Evolutionary conservation across 805 yeast genomes (phyloP).

Genomic region (Saccharomycopsis microspora): DNA sequence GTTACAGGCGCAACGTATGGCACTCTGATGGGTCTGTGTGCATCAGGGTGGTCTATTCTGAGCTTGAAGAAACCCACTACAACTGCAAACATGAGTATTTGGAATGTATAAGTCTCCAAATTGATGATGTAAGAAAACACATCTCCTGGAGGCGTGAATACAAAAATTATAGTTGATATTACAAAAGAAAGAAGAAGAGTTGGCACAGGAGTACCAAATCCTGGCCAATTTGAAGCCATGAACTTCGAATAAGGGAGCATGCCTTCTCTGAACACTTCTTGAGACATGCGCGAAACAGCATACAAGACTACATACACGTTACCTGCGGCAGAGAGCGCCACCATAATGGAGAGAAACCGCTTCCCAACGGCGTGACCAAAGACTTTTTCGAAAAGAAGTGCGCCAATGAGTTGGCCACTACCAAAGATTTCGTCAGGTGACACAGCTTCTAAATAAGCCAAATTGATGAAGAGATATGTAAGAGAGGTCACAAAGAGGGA

Average conservation of each 20-base stretch:
- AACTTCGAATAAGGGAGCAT: constrained; percentile 39
- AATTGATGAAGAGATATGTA: constrained; percentile 40
- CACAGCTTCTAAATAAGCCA: constrained; percentile 45
- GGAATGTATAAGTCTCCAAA: constrained; percentile 14
- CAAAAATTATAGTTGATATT: constrained; percentile 19
- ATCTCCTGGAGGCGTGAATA: constrained; percentile 17
- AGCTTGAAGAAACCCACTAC: constrained; percentile 14
- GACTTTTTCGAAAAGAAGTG: constrained; percentile 42
- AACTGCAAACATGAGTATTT: constrained; percentile 12
- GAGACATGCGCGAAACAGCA: constrained; percentile 49
- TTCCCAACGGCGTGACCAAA: constrained; percentile 43
- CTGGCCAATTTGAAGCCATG: constrained; percentile 45
- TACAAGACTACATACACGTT: constrained; percentile 52
- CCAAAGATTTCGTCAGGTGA: constrained; percentile 40
- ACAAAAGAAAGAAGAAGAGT: constrained; percentile 28
- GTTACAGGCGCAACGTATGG: constrained; percentile 13
- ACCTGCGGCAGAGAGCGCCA: constrained; percentile 52
- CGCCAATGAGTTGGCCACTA: constrained; percentile 50
- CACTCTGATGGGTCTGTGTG: constrained; percentile 14
- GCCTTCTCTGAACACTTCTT: constrained; percentile 56
- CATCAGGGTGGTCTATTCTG: constrained; percentile 13
- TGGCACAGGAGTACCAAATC: constrained; percentile 41
- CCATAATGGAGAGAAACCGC: constrained; percentile 41
- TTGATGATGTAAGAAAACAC: constrained; percentile 16
- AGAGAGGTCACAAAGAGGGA: constrained; percentile 36